A percentile compares a stretch with the other conserved stretches of the same genome.
Conservation (phyloP, 768 basidiomycete species). For the Baorangia bicolor region DNA sequence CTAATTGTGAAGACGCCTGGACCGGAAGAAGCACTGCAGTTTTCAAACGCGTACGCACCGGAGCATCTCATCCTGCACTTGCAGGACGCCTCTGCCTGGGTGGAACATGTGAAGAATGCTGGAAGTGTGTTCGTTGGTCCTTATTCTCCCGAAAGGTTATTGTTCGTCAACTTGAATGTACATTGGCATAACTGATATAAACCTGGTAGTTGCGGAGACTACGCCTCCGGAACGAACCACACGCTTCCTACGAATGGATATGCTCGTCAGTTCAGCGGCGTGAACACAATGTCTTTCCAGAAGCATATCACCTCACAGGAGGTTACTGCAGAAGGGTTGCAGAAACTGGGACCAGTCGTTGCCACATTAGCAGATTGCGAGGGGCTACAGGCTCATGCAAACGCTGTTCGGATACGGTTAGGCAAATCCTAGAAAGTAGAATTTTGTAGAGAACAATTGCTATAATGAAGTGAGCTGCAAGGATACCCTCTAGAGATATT, state of each 20-base stretch:
- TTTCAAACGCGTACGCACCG: constrained; percentile 97
- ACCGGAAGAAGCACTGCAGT: constrained; percentile 74
- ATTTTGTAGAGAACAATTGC: not conserved
- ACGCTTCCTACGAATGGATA: constrained; percentile 96
- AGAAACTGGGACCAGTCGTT: constrained; percentile 80
- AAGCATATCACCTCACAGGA: constrained; percentile 99
- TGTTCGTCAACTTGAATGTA: not conserved
- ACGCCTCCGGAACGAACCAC: constrained; percentile 98
- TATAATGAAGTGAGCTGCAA: constrained; percentile 1
- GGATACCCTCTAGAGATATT: constrained; percentile 10
- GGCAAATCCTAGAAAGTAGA: constrained; percentile 7
- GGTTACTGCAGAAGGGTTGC: constrained; percentile 75
- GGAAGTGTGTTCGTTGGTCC: constrained; percentile 96
- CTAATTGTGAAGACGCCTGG: constrained; percentile 75
- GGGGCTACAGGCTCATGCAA: constrained; percentile 92
- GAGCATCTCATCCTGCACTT: constrained; percentile 96
- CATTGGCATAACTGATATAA: constrained; percentile 5
- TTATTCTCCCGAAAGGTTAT: constrained; percentile 92
- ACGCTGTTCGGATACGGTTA: constrained; percentile 89
- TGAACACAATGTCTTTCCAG: constrained; percentile 96
- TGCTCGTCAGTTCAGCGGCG: constrained; percentile 97
- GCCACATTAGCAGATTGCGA: constrained; percentile 92
- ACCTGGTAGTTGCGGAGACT: constrained; percentile 84
- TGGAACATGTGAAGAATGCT: constrained; percentile 79
- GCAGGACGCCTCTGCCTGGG: constrained; percentile 61